Conservation (phyloP, 352 stramenopile genomes). For the Pythium insidiosum region DNA sequence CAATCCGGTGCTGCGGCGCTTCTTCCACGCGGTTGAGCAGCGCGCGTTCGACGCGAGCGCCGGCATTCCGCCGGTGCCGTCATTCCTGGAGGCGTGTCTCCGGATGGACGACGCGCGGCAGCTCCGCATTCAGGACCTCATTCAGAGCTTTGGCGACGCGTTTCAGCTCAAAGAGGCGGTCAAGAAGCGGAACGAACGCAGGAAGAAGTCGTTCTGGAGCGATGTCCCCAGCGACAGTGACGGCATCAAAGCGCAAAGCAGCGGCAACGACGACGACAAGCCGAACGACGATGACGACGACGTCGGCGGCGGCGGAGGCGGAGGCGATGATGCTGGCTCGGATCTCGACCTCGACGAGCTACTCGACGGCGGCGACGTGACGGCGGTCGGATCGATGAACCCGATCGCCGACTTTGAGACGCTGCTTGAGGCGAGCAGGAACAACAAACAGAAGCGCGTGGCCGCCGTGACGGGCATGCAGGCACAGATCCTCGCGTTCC, state of each 20-base stretch:
- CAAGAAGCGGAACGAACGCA: constrained; percentile 46
- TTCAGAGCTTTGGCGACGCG: constrained; percentile 59
- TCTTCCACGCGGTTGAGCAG: constrained; percentile 54
- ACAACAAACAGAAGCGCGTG: constrained; percentile 23
- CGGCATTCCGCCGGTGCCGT: constrained; percentile 33
- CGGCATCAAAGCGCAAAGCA: constrained; percentile 30
- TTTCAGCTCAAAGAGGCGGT: constrained; percentile 76
- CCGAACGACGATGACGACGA: constrained; percentile 12
- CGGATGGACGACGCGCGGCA: constrained; percentile 46
- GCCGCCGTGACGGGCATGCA: constrained; percentile 64
- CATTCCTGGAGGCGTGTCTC: constrained; percentile 49
- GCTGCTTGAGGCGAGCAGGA: constrained; percentile 48
- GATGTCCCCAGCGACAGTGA: constrained; percentile 34
- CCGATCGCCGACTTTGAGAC: constrained; percentile 76
- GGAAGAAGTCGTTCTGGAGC: constrained; percentile 81
- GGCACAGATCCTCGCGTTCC: constrained; percentile 52
- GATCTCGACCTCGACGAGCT: constrained; percentile 74
- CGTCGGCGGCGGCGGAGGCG: constrained; percentile 14
- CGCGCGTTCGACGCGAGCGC: constrained; percentile 49
- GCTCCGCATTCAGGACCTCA: constrained; percentile 40
- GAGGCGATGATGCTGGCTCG: constrained; percentile 31
- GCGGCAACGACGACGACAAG: constrained; percentile 7
- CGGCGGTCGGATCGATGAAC: constrained; percentile 75
- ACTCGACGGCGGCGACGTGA: constrained; percentile 53
- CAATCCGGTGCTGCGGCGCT: constrained; percentile 62